Evolutionary conservation across 108 stramenopile genomes (phyloP).

Genomic region (Pelagomonas calceolata): DNA sequence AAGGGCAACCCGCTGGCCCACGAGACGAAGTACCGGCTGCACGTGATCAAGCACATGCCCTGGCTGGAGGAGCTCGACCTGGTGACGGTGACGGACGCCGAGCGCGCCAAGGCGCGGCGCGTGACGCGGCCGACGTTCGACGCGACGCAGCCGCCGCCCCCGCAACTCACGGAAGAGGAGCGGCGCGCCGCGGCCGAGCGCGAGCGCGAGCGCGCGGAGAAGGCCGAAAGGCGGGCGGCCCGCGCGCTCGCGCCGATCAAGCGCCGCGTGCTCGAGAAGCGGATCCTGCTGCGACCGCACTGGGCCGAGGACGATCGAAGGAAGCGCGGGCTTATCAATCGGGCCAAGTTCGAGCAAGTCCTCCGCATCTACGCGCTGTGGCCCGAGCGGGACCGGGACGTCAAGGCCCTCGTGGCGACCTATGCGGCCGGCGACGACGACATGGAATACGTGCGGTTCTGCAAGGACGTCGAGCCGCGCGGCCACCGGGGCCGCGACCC

Average conservation of each 20-base stretch:
- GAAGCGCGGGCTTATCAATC: no score
- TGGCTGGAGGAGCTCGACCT: conserved; percentile 8
- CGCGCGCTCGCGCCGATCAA: no score
- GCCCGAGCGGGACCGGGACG: background rate
- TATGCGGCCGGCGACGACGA: no score
- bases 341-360: background rate
- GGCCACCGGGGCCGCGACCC: background rate
- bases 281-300: background rate
- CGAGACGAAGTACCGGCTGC: conserved; percentile 12
- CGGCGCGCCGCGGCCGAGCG: background rate
- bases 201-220: background rate
- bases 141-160: background rate
- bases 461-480: background rate
- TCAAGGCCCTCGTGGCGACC: no score
- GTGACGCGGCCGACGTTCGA: background rate
- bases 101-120: background rate
- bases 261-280: background rate
- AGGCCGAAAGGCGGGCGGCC: background rate
- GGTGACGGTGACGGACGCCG: conserved; percentile 7
- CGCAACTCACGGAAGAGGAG: no score
- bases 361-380: background rate
- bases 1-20: conserved; percentile 10
- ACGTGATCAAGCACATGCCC: conserved; percentile 9
- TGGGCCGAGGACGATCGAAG: background rate
- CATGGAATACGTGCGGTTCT: background rate